Percentiles rank a stretch among this genome's conserved stretches.
Evolutionary conservation across 2,329 filamentous ascomycete genomes (phyloP).

Genomic region (Pseudocercospora pini-densiflorae): DNA sequence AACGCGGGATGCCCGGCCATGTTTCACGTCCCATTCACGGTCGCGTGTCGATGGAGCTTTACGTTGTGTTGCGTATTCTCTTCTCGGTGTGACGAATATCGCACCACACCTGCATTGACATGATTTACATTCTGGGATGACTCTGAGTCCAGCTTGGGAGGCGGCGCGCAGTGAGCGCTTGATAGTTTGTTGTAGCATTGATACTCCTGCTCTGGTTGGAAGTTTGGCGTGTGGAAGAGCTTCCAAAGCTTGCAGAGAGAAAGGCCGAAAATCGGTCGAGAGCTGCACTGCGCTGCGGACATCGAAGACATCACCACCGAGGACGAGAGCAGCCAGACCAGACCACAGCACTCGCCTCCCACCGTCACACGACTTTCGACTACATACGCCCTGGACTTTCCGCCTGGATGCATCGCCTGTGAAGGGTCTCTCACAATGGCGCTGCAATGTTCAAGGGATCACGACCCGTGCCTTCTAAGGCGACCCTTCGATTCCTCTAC

Average conservation of each 20-base stretch:
- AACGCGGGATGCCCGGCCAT: not conserved
- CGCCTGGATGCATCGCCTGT: constrained; percentile 24
- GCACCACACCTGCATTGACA: constrained; percentile 28
- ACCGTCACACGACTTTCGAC: not conserved
- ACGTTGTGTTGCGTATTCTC: constrained; percentile 10
- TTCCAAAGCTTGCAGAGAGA: not conserved
- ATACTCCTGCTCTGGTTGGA: not conserved
- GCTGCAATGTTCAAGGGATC: constrained; percentile 37
- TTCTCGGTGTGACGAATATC: not conserved
- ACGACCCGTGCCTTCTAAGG: constrained; percentile 42
- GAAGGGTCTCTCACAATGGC: constrained; percentile 32
- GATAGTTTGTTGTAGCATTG: constrained; percentile 29
- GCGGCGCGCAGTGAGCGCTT: constrained; percentile 16
- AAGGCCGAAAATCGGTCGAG: not conserved
- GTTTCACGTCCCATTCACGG: not conserved
- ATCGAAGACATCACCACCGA: constrained; percentile 2
- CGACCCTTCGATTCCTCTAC: constrained; percentile 41
- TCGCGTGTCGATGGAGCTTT: constrained; percentile 20
- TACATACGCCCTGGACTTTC: not conserved
- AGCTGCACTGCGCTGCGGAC: not conserved
- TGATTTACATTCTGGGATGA: constrained; percentile 16
- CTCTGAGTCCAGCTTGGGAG: not conserved
- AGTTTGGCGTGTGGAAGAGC: not conserved
- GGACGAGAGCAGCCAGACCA: not conserved
- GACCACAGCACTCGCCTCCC: not conserved